Percentiles rank a stretch among this genome's conserved stretches.
Evolutionary conservation across 495 filamentous ascomycete species (phyloP).

Genomic region (Schizothecium vesticola): DNA sequence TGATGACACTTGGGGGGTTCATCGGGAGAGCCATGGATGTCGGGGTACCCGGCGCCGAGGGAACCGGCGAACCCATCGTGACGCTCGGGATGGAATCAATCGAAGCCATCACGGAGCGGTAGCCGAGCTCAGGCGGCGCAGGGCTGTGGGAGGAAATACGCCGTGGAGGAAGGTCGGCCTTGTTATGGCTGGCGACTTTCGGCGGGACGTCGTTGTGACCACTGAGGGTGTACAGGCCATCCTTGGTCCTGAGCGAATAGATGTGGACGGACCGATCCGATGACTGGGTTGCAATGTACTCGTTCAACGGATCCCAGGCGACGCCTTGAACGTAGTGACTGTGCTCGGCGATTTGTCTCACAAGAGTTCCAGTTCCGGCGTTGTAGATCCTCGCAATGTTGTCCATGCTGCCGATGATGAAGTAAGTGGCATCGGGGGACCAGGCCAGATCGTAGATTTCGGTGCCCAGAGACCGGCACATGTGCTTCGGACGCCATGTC

Average conservation of each 20-base stretch:
- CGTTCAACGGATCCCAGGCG: constrained; percentile 96
- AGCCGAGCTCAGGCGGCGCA: constrained; percentile 73
- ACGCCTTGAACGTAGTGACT: constrained; percentile 99
- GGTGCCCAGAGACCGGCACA: constrained; percentile 86
- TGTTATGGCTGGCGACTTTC: constrained; percentile 52
- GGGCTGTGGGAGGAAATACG: constrained; percentile 90
- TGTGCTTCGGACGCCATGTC: constrained; percentile 92
- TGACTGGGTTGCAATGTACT: constrained; percentile 96
- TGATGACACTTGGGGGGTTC: constrained; percentile 86
- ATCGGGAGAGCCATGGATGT: constrained; percentile 85
- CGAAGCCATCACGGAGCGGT: constrained; percentile 50
- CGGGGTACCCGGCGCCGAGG: constrained; percentile 93
- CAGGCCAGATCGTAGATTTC: constrained; percentile 98
- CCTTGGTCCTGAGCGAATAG: constrained; percentile 91
- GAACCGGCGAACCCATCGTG: constrained; percentile 71
- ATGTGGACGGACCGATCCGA: constrained; percentile 98
- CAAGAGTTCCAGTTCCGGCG: constrained; percentile 80
- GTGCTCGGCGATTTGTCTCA: constrained; percentile 96
- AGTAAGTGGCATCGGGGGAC: constrained; percentile 93
- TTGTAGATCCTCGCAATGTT: constrained; percentile 97
- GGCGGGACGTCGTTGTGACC: constrained; percentile 40
- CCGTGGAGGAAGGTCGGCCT: constrained; percentile 86
- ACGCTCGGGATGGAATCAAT: constrained; percentile 49
- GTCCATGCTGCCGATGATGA: constrained; percentile 99
- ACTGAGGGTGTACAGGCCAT: constrained; percentile 83